Conservation (phyloP, 164 flowering plant species). For the Umbilicus rupestris region DNA sequence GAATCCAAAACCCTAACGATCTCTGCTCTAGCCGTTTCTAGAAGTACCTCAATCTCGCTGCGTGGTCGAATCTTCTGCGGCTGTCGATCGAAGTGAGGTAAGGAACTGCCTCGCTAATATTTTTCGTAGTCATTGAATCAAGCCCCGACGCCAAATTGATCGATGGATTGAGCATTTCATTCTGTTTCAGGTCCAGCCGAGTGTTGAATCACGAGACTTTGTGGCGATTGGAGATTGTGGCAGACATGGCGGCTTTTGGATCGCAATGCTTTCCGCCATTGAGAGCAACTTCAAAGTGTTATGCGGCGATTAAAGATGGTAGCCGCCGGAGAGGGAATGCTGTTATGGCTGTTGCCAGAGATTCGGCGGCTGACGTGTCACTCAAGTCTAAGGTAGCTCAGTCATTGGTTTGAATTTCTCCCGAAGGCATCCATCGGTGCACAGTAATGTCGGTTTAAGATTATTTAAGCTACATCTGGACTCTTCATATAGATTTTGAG, state of each 20-base stretch:
- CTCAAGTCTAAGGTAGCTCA: slow-evolving; percentile 1
- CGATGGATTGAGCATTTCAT: neutral
- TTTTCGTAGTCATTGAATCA: no score
- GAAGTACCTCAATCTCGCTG: no score
- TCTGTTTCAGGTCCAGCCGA: neutral
- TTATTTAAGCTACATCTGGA: no score
- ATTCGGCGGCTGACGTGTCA: neutral
- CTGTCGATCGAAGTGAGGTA: no score
- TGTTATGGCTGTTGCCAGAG: neutral
- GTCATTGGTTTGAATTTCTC: neutral
- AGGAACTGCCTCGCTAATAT: no score
- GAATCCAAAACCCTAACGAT: neutral
- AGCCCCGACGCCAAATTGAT: neutral
- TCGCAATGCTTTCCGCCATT: neutral
- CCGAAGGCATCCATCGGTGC: no score
- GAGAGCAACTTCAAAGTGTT: neutral
- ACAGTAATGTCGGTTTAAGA: no score
- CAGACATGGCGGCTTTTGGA: neutral
- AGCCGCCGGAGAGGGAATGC: neutral
- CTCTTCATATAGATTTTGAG: no score
- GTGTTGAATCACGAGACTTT: no score
- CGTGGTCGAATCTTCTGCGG: no score
- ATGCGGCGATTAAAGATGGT: neutral
- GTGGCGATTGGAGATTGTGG: neutral
- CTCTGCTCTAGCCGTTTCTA: neutral